Evolutionary conservation across 140 eudicot species (phyloP), one percentile per base, ranked within the genome.

Genomic region (Cichorium intybus): DNA sequence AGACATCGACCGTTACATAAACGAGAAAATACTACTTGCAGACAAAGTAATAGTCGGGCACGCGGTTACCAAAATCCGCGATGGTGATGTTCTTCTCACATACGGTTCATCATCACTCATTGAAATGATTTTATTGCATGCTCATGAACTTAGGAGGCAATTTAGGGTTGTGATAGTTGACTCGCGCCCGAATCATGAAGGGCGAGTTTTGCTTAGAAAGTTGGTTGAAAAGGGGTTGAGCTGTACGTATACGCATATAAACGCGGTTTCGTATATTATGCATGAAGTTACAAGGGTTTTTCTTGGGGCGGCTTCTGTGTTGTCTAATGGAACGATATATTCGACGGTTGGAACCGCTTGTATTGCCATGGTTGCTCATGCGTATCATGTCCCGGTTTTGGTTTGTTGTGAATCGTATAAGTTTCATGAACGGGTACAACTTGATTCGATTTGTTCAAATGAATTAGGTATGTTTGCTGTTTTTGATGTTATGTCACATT

Each of bases 301-400:
- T 62, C 41, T 92, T 58, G 95, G 95, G 59, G 98, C 96, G 35
- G 93, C 95, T 17, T 88, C 96, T 45, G 95, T 88, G 24, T 77
- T 92, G 49, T 85, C 95, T 31, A 92, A 92, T 75, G 98, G 98
- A 61, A 88, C 89, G 1, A 76, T 88, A 7, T 92, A 85, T 68
- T 92, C 98, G 26, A 81, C 96, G 49, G 80, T 92, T 48, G 98
- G 98, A 24, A 85, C 96, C 52, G 89, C 98, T 9, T 81, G 81
- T 67, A 82, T 92, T 53, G 98, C 98, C 24, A 88, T 92, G 98
- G 98, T 92, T 64, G 98, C 93, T 66, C 82, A 92, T 83, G 88
- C 87, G 22, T 81, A 74, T 35, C 89, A 39, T 60, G 93, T 92
- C 29, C 98, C 95, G 6, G 95, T 92, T 27, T 71, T 92, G 81